Evolutionary conservation across 352 stramenopile species (phyloP).

Genomic region (Phytophthora brassicae): DNA sequence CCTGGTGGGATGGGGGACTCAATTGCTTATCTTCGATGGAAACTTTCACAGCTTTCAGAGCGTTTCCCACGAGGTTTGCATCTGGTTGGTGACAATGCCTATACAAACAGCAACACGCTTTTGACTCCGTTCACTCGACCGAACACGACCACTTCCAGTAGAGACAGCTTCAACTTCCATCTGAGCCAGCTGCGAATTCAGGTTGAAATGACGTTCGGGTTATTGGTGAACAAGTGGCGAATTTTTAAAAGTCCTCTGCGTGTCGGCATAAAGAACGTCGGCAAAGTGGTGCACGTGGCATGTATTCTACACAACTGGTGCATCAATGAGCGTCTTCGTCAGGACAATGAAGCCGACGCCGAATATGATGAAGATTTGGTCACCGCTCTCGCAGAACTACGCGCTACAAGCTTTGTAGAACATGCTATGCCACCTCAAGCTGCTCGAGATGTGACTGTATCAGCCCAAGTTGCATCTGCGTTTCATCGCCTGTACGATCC

Average conservation of each 20-base stretch:
- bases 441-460: too few species aligned
- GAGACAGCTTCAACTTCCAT: slow-evolving; percentile 12
- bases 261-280: slow-evolving; percentile 11
- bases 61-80: not conserved
- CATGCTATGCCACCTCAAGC: not conserved
- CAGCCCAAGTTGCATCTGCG: not conserved
- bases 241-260: slow-evolving; percentile 9
- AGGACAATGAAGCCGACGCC: not conserved
- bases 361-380: not conserved
- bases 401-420: not conserved
- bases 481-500: slow-evolving; percentile 7
- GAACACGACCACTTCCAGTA: not conserved
- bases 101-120: not conserved
- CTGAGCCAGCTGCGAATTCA: slow-evolving; percentile 4
- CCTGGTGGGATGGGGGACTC: not conserved
- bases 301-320: slow-evolving; percentile 17
- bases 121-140: slow-evolving; percentile 8
- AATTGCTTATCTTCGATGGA: not conserved
- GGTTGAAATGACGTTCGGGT: slow-evolving; percentile 15
- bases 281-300: not conserved
- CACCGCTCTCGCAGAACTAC: not conserved
- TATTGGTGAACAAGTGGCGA: slow-evolving; percentile 18
- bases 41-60: not conserved
- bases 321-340: not conserved
- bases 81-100: slow-evolving; percentile 3